phyloP scores from a whole-genome alignment of 768 basidiomycete genomes.

The Tulasnella sp. region DNA sequence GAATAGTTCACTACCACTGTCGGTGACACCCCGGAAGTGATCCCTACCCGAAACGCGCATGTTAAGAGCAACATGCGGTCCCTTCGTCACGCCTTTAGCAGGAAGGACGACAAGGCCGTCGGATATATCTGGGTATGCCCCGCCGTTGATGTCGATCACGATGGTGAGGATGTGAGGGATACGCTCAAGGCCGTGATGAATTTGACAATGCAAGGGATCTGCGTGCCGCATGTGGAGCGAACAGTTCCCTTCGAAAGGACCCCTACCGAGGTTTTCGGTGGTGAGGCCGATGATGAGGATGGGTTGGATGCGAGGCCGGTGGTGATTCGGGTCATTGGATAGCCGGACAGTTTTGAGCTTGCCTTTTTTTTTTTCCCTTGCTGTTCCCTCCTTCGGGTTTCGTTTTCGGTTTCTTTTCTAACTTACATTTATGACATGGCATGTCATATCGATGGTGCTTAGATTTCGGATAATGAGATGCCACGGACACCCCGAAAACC shows the following conservation, averaged over 20 bases:
- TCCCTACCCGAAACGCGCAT: conserved; percentile 62
- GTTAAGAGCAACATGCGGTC: conserved; percentile 64
- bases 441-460: too few relatives aligned
- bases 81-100: conserved; percentile 28
- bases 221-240: conserved; percentile 23
- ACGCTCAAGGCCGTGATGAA: conserved; percentile 34
- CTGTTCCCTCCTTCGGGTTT: not conserved
- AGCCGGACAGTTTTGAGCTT: not conserved
- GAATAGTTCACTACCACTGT: conserved; percentile 66
- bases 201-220: conserved; percentile 30
- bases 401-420: too few relatives aligned
- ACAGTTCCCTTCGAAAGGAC: conserved; percentile 12
- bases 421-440: too few relatives aligned
- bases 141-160: conserved; percentile 73
- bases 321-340: not conserved
- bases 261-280: conserved; percentile 10
- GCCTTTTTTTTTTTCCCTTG: not conserved
- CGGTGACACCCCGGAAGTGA: conserved; percentile 51
- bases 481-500: too few relatives aligned
- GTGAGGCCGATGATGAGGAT: not conserved
- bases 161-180: conserved; percentile 62
- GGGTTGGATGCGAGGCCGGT: not conserved
- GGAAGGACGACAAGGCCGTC: conserved; percentile 29
- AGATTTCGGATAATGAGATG: too few relatives aligned
- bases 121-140: conserved; percentile 77